A percentile compares a stretch with the other conserved stretches of the same genome.
phyloP scores from a whole-genome alignment of 805 yeast genomes.

The Ogataea allantospora region DNA sequence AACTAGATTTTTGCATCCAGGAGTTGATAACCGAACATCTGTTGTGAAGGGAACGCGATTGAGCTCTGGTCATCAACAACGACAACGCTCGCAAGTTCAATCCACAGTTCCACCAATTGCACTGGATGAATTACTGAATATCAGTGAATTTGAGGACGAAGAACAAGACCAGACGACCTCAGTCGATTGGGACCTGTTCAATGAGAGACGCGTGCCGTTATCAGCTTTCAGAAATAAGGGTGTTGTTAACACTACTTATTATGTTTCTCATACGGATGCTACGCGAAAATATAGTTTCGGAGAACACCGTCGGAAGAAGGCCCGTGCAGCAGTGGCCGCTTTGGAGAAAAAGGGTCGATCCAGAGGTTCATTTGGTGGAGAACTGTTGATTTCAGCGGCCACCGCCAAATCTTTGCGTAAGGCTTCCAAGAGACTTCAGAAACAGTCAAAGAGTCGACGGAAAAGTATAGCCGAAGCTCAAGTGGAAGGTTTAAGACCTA shows the following conservation, averaged over 20 bases:
- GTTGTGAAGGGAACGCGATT: conserved; percentile 25
- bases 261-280: conserved; percentile 18
- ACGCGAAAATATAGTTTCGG: conserved; percentile 28
- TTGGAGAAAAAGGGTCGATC: conserved; percentile 26
- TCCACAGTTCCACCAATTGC: conserved; percentile 27
- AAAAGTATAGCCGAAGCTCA: conserved; percentile 74
- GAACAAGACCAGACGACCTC: conserved; percentile 46
- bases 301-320: conserved; percentile 17
- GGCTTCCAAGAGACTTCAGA: conserved; percentile 23
- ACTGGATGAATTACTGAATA: conserved; percentile 80
- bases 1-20: conserved; percentile 72
- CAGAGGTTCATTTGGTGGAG: conserved; percentile 27
- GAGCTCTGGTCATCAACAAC: conserved; percentile 2
- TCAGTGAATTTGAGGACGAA: conserved; percentile 81
- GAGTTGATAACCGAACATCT: conserved; percentile 26
- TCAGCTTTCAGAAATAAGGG: conserved; percentile 90
- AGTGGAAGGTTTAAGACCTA: conserved; percentile 70
- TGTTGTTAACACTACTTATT: conserved; percentile 29
- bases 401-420: conserved; percentile 19
- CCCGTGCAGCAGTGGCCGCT: conserved; percentile 16
- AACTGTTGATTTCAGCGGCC: conserved; percentile 23
- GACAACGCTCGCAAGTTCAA: conserved; percentile 8
- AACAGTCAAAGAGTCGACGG: conserved; percentile 46
- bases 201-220: conserved; percentile 62
- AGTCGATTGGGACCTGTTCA: conserved; percentile 27